A percentile compares a stretch with the other conserved stretches of the same genome.
phyloP scores from a whole-genome alignment of 768 basidiomycete species.

The Cystobasidium tubakii region DNA sequence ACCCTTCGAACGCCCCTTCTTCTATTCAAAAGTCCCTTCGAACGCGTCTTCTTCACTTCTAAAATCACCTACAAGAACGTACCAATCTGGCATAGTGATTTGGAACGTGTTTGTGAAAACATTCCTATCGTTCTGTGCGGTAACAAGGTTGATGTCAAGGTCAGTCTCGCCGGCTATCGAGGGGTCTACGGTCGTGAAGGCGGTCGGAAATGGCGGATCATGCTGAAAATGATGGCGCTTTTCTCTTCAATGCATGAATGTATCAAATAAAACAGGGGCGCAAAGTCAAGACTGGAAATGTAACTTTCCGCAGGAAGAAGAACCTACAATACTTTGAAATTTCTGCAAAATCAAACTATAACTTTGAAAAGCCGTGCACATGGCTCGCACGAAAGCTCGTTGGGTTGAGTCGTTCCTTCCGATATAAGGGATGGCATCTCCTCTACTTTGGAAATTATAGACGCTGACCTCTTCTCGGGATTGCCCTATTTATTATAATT shows the following conservation, averaged over 20 bases:
- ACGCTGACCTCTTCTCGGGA: background rate
- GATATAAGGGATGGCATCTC: no score
- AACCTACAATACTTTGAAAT: slow-evolving; percentile 99
- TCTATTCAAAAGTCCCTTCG: no score
- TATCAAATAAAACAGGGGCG: no score
- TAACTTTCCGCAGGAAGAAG: slow-evolving; percentile 99
- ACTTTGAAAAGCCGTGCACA: slow-evolving; percentile 99
- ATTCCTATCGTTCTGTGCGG: slow-evolving; percentile 99
- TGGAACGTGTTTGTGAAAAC: slow-evolving; percentile 97
- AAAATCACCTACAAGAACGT: slow-evolving; percentile 99
- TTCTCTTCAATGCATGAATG: no score
- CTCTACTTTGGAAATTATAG: no score
- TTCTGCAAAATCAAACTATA: slow-evolving; percentile 99
- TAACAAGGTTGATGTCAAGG: slow-evolving; percentile 99
- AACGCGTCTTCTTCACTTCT: slow-evolving; percentile 66
- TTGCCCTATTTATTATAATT: background rate
- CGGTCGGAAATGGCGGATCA: no score
- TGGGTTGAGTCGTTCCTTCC: slow-evolving; percentile 70
- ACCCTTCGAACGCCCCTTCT: no score
- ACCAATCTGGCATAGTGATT: slow-evolving; percentile 99
- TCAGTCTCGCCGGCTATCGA: slow-evolving; percentile 48
- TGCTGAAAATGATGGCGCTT: no score
- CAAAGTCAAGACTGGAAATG: slow-evolving; percentile 96
- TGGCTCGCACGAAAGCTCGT: slow-evolving; percentile 98
- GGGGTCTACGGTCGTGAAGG: no score